Conservation (phyloP, 2,329 filamentous ascomycete species). For the Fusarium sp. region DNA sequence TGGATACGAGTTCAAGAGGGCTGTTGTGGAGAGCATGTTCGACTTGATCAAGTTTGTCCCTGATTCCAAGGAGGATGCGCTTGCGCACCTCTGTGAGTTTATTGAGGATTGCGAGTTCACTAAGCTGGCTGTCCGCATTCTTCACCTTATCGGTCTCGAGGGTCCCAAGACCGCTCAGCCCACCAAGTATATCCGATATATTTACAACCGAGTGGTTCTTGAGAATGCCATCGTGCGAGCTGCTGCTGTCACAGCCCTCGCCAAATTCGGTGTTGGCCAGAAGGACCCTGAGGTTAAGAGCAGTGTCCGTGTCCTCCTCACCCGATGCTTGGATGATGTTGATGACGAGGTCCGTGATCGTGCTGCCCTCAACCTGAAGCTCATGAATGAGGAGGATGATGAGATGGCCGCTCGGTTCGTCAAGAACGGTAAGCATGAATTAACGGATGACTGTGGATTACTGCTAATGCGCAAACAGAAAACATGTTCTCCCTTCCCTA, state of each 20-base stretch:
- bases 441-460: background rate
- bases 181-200: slow-evolving; percentile 98
- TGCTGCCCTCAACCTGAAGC: slow-evolving; percentile 86
- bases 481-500: slow-evolving; percentile 94
- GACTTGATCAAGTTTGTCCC: slow-evolving; percentile 99
- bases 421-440: slow-evolving; percentile 74
- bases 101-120: slow-evolving; percentile 99
- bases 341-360: slow-evolving; percentile 98
- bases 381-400: slow-evolving; percentile 93
- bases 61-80: slow-evolving; percentile 80
- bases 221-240: slow-evolving; percentile 97
- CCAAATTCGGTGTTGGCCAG: slow-evolving; percentile 97
- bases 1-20: slow-evolving; percentile 97
- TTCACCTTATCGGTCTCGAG: slow-evolving; percentile 92
- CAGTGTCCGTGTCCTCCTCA: slow-evolving; percentile 91
- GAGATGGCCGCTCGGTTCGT: slow-evolving; percentile 87
- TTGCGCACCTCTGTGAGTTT: slow-evolving; percentile 97
- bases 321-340: slow-evolving; percentile 92
- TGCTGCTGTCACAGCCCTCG: slow-evolving; percentile 91
- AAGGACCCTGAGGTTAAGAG: slow-evolving; percentile 97
- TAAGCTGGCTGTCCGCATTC: slow-evolving; percentile 92
- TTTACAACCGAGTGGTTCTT: slow-evolving; percentile 97
- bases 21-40: slow-evolving; percentile 98
- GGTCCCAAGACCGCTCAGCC: slow-evolving; percentile 94
- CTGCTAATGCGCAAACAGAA: slow-evolving; percentile 61